Conservation (phyloP, 768 basidiomycete species). For the Gloeophyllum trabeum region DNA sequence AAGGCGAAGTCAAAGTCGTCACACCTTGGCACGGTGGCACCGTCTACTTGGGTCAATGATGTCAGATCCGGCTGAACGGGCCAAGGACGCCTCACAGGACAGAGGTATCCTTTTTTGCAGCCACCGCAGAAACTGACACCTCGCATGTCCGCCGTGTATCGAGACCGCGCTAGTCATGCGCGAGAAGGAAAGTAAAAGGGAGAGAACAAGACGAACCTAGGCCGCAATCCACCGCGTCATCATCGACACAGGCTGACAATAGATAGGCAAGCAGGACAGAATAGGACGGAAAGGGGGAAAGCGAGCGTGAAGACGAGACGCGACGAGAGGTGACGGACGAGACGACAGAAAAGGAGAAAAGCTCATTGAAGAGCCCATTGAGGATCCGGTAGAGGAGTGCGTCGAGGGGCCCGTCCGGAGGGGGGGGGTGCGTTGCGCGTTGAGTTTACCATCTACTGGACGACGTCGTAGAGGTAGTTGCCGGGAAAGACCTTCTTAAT, state of each 20-base stretch:
- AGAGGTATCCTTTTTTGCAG: no score
- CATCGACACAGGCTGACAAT: neutral
- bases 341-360: neutral
- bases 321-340: neutral
- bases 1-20: no score
- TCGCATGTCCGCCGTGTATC: no score
- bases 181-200: no score
- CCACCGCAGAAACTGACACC: no score
- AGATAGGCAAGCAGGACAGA: neutral
- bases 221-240: neutral
- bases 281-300: neutral
- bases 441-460: slow-evolving; percentile 2
- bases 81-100: no score
- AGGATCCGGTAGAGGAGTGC: neutral
- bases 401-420: neutral
- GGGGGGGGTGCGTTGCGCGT: neutral
- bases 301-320: neutral
- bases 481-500: slow-evolving; percentile 15
- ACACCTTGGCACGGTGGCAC: no score
- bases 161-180: no score
- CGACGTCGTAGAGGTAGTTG: slow-evolving; percentile 8
- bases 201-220: neutral
- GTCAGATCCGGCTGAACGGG: no score
- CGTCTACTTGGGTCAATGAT: no score
- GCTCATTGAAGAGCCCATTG: no score